Percentiles rank a stretch among this genome's conserved stretches.
Evolutionary conservation across 73 alveolate species (phyloP).

Genomic region (Tetrahymena borealis): DNA sequence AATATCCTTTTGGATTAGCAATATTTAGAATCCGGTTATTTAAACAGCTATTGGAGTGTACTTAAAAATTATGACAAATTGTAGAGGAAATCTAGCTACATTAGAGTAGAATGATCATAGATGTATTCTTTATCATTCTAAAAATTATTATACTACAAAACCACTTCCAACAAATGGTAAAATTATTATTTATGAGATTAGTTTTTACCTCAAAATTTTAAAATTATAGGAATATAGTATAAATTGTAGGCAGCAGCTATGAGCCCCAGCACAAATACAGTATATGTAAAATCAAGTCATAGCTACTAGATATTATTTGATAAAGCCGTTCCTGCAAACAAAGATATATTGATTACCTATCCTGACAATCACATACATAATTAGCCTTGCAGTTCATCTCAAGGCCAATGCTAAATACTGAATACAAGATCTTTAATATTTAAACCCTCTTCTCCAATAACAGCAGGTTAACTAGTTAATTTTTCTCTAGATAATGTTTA

Average conservation of each 20-base stretch:
- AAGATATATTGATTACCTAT: neutral
- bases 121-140: neutral
- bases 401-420: neutral
- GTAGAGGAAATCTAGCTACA: neutral
- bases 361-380: neutral
- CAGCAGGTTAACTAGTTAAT: neutral
- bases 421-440: neutral
- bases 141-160: neutral
- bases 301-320: neutral
- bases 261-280: neutral
- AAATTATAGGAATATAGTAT: neutral
- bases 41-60: neutral
- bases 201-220: neutral
- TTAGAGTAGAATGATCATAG: neutral
- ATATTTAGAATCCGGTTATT: neutral
- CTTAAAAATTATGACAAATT: neutral
- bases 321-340: neutral
- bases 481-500: neutral
- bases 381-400: neutral
- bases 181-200: neutral
- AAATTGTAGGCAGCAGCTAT: neutral
- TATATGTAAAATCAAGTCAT: neutral
- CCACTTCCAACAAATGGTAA: neutral
- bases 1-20: neutral
- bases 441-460: neutral